Evolutionary conservation across 768 basidiomycete genomes (phyloP), one percentile per base, ranked within the genome.

Genomic region (Rhodotorula paludigena): DNA sequence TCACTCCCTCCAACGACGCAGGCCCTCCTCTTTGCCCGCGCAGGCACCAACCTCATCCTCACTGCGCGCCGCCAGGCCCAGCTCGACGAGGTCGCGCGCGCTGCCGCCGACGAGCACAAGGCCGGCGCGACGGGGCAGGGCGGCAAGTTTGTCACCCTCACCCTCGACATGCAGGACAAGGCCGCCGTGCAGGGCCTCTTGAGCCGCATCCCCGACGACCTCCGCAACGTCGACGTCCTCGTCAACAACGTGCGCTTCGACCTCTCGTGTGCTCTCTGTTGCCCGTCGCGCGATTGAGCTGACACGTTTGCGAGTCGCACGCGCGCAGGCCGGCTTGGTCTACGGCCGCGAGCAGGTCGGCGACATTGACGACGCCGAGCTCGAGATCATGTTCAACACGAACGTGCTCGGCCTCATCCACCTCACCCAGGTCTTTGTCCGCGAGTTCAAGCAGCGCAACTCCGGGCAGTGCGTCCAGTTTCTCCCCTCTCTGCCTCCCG

Each of bases 291-390:
- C 28, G 2, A 7, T 20, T 8, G 9, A 12, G 41, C 20, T 38
- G 11, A 2, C 16, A 21, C 44, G 28, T 36, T 59, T 18, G 12
- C 41, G n/a, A n/a, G n/a, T n/a, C 41, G 28, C 25, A 15, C 41
- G 11, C 21, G 18, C 23, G 23, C 65, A 59, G 60, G 64, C 96
- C 42, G 94, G 96, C 38, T 91, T 87, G 74, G 96, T 97, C 38
- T 83, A 87, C 47, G 96, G 96, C 20, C 79, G 86, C 20, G 96
- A 97, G 68, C 85, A 85, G 48, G 86, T 97, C 44, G 96, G 96
- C 11, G 85, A 86, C 73, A 86, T 92, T 74, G 81, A 85, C 21
- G 85, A 89, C 42, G 81, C 60, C 32, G 90, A 92, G 75, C 82
- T 93, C 74, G 62, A 68, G 32, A 63, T 44, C 30, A 68, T 56